Base-by-base conservation (phyloP, 768 basidiomycete species). In the Leucocoprinus leucothites region DNA sequence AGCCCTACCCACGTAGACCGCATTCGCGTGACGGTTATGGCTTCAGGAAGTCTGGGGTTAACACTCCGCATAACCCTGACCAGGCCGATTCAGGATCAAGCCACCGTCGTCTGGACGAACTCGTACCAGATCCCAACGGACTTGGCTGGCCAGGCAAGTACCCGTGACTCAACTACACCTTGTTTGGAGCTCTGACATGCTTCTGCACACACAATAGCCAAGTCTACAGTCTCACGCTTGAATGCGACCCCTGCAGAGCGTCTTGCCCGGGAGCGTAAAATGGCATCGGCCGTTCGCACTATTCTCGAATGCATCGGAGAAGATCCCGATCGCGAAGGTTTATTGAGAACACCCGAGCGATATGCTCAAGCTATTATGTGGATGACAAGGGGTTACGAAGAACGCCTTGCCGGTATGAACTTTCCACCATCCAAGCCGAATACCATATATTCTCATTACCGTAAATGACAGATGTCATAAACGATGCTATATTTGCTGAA, bases 301-400 rank as follows among this genome's bases (percentile, higher is more conserved):
- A 85, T 99, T 44, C 82, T 99, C 44, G 95, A 98, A 65, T 96
- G 94, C 70, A 95, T 99, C 58, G 97, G 97, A 55, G 97, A 99
- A 73, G 97, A 98, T 74, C 97, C 97, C 4, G 85, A 92, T 69
- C 82, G 97, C 34, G 96, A 98, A 67, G 97, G 97, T 16, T 78
- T 99, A 19, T 73, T 87, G 51, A 84, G 86, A 65, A 99, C 97
- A 1, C 97, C 97, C 22, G 91, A 95, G 62, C 82, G 97, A 36
- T 99, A 97, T 71, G 94, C 95, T 21, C 91, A 98, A 72, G 94
- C 97, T 24, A 76, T 99, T 51, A 83, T 99, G 79, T 98, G 94
- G 94, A 97, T 98, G 95, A 98, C 97, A 31, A 86, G 89, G 67
- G 97, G 97, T 9, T 99, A 99, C 71, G 97, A 98, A 69, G 95